These are phyloP conservation scores for Lathyrus sativus DNA, from an alignment of 306 rosid species.

Conservation along the genomic window DNA sequence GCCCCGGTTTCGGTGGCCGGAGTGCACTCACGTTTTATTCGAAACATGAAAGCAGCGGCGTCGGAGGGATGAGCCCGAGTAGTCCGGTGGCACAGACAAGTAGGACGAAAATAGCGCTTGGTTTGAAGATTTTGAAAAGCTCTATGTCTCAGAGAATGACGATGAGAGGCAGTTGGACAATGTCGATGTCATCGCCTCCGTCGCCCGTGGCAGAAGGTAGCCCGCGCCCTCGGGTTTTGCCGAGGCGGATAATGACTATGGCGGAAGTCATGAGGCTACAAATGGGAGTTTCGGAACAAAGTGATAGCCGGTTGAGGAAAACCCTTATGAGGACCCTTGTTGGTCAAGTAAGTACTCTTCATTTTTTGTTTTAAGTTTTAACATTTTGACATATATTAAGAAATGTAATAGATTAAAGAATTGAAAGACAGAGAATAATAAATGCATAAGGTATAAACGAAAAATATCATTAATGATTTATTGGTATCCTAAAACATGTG, in stretches of 20 bases:
- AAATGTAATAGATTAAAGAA: too few relatives aligned
- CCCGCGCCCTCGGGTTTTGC: slow-evolving; percentile 43
- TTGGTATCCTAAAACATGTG: too few relatives aligned
- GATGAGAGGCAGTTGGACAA: slow-evolving; percentile 36
- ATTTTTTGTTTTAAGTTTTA: neutral
- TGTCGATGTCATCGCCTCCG: slow-evolving; percentile 48
- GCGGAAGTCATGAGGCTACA: slow-evolving; percentile 97
- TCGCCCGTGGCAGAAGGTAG: slow-evolving; percentile 43
- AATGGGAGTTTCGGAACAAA: slow-evolving; percentile 83
- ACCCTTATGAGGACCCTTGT: slow-evolving; percentile 98
- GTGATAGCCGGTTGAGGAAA: slow-evolving; percentile 80
- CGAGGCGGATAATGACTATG: slow-evolving; percentile 74
- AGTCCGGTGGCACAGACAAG: slow-evolving; percentile 50
- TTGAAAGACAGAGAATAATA: too few relatives aligned
- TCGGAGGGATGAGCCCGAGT: neutral
- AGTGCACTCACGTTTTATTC: slow-evolving; percentile 71
- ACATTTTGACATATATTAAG: neutral
- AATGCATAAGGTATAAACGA: too few relatives aligned
- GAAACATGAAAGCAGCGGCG: neutral
- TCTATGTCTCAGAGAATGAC: slow-evolving; percentile 64
- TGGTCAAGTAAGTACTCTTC: slow-evolving; percentile 69
- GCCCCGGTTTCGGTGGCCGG: slow-evolving; percentile 79
- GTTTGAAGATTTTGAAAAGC: slow-evolving; percentile 73
- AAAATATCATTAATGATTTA: too few relatives aligned
- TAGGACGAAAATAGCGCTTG: slow-evolving; percentile 69